Evolutionary conservation across 129 eudicot species (phyloP).

Genomic region (Glebionis coronaria): DNA sequence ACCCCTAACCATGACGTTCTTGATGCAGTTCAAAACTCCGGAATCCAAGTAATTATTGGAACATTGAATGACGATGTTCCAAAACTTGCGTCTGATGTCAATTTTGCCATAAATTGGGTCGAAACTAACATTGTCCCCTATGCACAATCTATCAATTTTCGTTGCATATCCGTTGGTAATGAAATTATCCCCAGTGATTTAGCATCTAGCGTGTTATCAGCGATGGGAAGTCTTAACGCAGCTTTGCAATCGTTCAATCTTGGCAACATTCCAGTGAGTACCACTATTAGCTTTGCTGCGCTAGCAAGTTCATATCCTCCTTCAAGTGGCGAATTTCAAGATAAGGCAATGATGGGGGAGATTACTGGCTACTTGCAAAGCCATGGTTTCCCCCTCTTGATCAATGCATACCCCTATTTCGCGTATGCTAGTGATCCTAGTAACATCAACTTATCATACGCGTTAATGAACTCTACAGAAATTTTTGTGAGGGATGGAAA

Average conservation of each 20-base stretch:
- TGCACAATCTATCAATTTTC: constrained; percentile 23
- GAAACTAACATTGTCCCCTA: constrained; percentile 30
- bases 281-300: no score
- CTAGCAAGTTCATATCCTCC: no score
- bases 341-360: no score
- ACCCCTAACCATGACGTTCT: constrained; percentile 29
- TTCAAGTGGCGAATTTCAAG: no score
- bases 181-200: constrained; percentile 37
- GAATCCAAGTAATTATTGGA: constrained; percentile 35
- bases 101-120: constrained; percentile 34
- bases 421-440: no score
- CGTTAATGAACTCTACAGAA: no score
- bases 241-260: constrained; percentile 10
- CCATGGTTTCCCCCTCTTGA: no score
- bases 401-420: no score
- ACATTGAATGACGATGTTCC: constrained; percentile 33
- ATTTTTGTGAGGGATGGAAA: no score
- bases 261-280: no score
- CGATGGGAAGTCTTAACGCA: constrained; percentile 24
- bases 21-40: constrained; percentile 27
- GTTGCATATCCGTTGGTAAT: constrained; percentile 38
- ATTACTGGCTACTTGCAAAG: no score
- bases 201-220: constrained; percentile 11
- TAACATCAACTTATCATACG: no score
- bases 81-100: constrained; percentile 18